Percentiles rank a stretch among this genome's conserved stretches.
phyloP scores from a whole-genome alignment of 75 land plant genomes.

The Pinus tabuliformis region DNA sequence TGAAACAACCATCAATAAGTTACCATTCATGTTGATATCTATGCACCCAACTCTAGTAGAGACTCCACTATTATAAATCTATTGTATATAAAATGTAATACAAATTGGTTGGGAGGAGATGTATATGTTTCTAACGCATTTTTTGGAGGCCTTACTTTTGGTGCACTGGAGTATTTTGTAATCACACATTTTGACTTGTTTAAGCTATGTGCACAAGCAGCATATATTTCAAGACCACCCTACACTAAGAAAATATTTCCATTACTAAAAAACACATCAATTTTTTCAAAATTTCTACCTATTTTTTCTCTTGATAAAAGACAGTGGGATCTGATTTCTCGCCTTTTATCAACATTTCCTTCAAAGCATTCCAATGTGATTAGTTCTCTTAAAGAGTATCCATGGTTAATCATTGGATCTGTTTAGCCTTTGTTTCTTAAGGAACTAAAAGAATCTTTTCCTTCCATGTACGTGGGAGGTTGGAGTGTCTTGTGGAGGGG shows the following conservation, averaged over 20 bases:
- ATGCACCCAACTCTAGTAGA: too few relatives aligned
- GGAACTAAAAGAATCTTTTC: slow-evolving; percentile 31
- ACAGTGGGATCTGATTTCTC: slow-evolving; percentile 37
- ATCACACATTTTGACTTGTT: slow-evolving; percentile 78
- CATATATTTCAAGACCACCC: slow-evolving; percentile 26
- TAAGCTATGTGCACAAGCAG: slow-evolving; percentile 56
- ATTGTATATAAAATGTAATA: too few relatives aligned
- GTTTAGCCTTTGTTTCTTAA: slow-evolving; percentile 58
- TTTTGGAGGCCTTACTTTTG: slow-evolving; percentile 62
- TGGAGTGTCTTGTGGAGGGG: slow-evolving; percentile 52
- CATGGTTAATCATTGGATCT: slow-evolving; percentile 82
- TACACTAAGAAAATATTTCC: background rate
- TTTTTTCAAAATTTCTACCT: slow-evolving; percentile 32
- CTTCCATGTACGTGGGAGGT: slow-evolving; percentile 12
- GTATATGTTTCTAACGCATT: slow-evolving; percentile 68
- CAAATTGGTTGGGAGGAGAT: slow-evolving; percentile 55
- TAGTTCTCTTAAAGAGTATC: slow-evolving; percentile 45
- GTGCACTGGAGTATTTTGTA: slow-evolving; percentile 53
- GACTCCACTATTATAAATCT: too few relatives aligned
- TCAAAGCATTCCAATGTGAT: slow-evolving; percentile 30
- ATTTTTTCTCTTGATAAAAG: slow-evolving; percentile 36
- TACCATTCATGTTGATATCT: too few relatives aligned
- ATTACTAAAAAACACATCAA: slow-evolving; percentile 11
- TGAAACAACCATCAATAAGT: too few relatives aligned
- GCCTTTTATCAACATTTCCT: slow-evolving; percentile 41